Evolutionary conservation across 148 eudicot genomes (phyloP).

Genomic region (Salicornia ramosissima): DNA sequence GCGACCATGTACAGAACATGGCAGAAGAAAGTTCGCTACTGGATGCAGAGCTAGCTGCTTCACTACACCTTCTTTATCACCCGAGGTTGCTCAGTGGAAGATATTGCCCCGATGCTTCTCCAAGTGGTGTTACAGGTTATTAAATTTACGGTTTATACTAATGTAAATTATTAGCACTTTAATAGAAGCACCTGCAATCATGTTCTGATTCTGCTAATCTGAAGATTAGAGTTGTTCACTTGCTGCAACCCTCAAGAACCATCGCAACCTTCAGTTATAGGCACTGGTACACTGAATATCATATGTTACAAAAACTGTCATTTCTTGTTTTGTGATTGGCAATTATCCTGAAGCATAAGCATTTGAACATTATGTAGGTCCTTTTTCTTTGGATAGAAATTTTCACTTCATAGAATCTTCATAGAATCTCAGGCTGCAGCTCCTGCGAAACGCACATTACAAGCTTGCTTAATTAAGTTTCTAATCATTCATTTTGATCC

Average conservation of each 20-base stretch:
- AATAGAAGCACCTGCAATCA: neutral
- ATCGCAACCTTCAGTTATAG: neutral
- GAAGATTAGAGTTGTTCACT: neutral
- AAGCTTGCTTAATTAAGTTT: neutral
- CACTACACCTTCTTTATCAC: conserved; percentile 88
- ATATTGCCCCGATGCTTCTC: conserved; percentile 98
- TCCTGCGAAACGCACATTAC: neutral
- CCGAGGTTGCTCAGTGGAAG: conserved; percentile 90
- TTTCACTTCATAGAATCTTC: neutral
- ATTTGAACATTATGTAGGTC: neutral
- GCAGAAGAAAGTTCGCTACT: conserved; percentile 78
- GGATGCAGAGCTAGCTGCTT: conserved; percentile 85
- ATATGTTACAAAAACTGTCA: neutral
- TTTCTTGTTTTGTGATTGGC: neutral
- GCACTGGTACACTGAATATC: neutral
- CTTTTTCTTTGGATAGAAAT: neutral
- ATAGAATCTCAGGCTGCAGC: neutral
- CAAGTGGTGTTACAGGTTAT: conserved; percentile 90
- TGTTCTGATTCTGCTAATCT: neutral
- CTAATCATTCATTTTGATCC: neutral
- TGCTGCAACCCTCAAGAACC: neutral
- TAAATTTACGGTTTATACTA: conserved; percentile 13
- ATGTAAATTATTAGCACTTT: neutral
- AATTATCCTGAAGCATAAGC: conserved; percentile 6
- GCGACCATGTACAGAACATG: conserved; percentile 55